Conservation (phyloP, 768 basidiomycete species). For the Dacryopinax primogenitus region DNA sequence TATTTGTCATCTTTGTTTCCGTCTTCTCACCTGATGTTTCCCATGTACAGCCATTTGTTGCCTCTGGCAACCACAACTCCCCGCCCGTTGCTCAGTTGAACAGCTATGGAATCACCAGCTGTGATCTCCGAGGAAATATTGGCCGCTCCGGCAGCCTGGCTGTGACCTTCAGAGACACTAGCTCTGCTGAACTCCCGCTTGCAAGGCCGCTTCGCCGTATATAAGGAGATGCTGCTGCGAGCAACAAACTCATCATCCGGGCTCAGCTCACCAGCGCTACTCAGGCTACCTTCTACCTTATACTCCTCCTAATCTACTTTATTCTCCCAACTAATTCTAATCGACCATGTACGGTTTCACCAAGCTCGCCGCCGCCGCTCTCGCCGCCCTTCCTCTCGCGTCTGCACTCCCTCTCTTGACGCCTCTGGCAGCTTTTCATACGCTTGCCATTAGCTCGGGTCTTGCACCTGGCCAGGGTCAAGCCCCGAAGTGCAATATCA, state of each 20-base stretch:
- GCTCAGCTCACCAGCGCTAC: background rate
- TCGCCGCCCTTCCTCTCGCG: background rate
- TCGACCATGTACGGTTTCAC: background rate
- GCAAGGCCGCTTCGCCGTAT: background rate
- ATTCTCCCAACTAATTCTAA: background rate
- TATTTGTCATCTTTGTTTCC: no score
- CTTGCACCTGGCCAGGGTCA: background rate
- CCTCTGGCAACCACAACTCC: background rate
- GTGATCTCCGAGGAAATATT: background rate
- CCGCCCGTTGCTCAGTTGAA: background rate
- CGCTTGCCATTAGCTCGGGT: background rate
- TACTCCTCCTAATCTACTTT: background rate
- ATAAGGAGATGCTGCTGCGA: background rate
- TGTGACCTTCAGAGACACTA: background rate
- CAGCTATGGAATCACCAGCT: background rate
- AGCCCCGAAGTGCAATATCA: background rate
- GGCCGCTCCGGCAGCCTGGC: background rate
- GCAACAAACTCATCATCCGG: background rate
- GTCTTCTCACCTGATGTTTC: no score
- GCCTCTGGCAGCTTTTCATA: background rate
- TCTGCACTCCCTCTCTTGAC: background rate
- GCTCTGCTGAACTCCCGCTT: background rate
- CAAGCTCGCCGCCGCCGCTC: conserved; percentile 7
- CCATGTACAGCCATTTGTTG: background rate
- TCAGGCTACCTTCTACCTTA: background rate